These are phyloP conservation scores for Pleurotus giganteus DNA, from an alignment of 768 basidiomycete species.

Conservation along the genomic window DNA sequence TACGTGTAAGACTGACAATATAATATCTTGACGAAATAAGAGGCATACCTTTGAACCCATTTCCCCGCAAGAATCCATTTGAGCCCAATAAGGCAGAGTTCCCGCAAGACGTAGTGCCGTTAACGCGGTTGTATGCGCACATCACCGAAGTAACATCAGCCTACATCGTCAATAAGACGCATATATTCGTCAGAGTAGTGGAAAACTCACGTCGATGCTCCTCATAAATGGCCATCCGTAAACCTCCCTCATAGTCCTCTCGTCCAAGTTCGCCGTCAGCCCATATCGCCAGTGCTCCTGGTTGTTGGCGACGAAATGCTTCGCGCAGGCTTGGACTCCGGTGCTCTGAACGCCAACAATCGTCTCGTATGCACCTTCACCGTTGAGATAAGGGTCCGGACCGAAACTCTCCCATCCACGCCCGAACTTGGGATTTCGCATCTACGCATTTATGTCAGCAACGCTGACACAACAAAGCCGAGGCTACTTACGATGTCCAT, in stretches of 20 bases:
- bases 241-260: constrained; percentile 54
- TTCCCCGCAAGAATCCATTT: constrained; percentile 33
- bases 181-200: background rate
- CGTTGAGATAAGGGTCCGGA: constrained; percentile 49
- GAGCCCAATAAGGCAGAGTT: constrained; percentile 47
- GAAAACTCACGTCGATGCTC: constrained; percentile 39
- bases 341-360: constrained; percentile 48
- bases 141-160: constrained; percentile 51
- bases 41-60: constrained; percentile 41
- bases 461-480: background rate
- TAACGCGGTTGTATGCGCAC: constrained; percentile 54
- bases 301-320: constrained; percentile 33
- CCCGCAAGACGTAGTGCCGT: constrained; percentile 65
- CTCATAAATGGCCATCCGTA: constrained; percentile 52
- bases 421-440: constrained; percentile 50
- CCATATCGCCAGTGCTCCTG: constrained; percentile 54
- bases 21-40: background rate
- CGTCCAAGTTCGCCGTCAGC: constrained; percentile 46
- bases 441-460: background rate
- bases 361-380: constrained; percentile 53
- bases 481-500: constrained; percentile 47
- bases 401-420: constrained; percentile 55
- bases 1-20: background rate
- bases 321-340: constrained; percentile 45
- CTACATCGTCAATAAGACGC: constrained; percentile 18